Evolutionary conservation across 768 basidiomycete species (phyloP).

Genomic region (Chiua virens): DNA sequence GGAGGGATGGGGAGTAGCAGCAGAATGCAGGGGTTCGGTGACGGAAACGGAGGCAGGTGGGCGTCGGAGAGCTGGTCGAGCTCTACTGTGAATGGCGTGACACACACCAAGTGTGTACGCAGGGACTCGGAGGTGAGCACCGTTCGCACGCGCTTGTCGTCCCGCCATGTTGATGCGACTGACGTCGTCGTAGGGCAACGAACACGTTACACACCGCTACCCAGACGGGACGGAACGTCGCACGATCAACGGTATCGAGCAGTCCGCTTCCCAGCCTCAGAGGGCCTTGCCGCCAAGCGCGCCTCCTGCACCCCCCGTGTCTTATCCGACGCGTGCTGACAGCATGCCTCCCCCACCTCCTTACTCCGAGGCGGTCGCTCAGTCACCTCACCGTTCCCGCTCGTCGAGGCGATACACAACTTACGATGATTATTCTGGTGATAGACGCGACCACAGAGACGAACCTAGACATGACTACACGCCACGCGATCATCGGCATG

Average conservation of each 20-base stretch:
- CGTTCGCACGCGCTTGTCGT: too few relatives aligned
- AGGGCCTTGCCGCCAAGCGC: conserved; percentile 13
- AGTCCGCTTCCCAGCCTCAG: conserved; percentile 18
- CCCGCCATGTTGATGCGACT: too few relatives aligned
- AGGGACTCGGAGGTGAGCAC: conserved; percentile 57
- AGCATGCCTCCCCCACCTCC: conserved; percentile 18
- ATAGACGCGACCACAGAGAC: conserved; percentile 12
- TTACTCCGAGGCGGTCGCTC: conserved; percentile 19
- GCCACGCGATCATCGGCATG: conserved; percentile 7
- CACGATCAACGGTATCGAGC: conserved; percentile 67
- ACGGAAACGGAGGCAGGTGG: conserved; percentile 33
- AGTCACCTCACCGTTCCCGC: conserved; percentile 13
- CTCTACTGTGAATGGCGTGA: conserved; percentile 65
- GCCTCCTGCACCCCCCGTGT: not conserved
- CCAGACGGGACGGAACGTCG: conserved; percentile 66
- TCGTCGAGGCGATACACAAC: conserved; percentile 19
- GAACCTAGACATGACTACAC: conserved; percentile 11
- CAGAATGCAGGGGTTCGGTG: conserved; percentile 12
- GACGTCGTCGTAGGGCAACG: conserved; percentile 56
- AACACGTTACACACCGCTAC: conserved; percentile 63
- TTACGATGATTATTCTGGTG: conserved; percentile 7
- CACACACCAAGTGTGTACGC: conserved; percentile 53
- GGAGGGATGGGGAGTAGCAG: conserved; percentile 13
- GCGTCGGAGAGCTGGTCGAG: conserved; percentile 57
- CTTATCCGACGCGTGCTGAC: not conserved